A percentile compares a stretch with the other conserved stretches of the same genome.
Conservation (phyloP, 2,329 filamentous ascomycete genomes). For the Aspergillus novofumigatus region DNA sequence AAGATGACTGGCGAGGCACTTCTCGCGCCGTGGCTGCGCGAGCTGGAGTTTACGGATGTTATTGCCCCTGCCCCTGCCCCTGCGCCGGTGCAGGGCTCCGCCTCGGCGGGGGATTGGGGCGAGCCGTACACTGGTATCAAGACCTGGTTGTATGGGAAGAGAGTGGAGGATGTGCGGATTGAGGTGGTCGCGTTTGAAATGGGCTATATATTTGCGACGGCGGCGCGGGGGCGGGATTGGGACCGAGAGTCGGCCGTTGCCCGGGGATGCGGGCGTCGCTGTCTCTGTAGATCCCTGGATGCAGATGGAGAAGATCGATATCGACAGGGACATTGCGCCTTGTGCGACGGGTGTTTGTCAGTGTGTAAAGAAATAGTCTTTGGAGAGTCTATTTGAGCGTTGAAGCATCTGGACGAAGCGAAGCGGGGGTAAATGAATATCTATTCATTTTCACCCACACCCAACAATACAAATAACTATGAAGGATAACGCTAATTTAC, state of each 20-base stretch:
- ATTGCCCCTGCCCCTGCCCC: slow-evolving; percentile 41
- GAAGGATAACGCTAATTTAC: not conserved
- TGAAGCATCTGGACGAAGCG: not conserved
- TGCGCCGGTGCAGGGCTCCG: slow-evolving; percentile 6
- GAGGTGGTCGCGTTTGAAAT: slow-evolving; percentile 57
- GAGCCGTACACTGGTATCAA: slow-evolving; percentile 41
- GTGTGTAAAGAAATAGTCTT: slow-evolving; percentile 20
- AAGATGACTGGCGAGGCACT: slow-evolving; percentile 64
- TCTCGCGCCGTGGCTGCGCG: slow-evolving; percentile 56
- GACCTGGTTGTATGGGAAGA: slow-evolving; percentile 46
- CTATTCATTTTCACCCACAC: not conserved
- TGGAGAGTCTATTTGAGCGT: not conserved
- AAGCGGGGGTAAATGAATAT: not conserved
- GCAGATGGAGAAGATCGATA: slow-evolving; percentile 41
- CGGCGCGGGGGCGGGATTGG: slow-evolving; percentile 41
- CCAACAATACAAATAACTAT: not conserved
- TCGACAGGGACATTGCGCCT: slow-evolving; percentile 43
- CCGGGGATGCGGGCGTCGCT: not conserved
- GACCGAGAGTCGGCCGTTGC: slow-evolving; percentile 9
- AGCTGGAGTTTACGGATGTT: slow-evolving; percentile 59
- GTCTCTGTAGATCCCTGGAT: slow-evolving; percentile 31
- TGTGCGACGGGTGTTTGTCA: slow-evolving; percentile 39
- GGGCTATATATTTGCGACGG: slow-evolving; percentile 57
- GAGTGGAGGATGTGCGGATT: slow-evolving; percentile 51
- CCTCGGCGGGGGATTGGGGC: slow-evolving; percentile 27